Evolutionary conservation across 1,139 yeast species (phyloP), one percentile per base, ranked within the genome.

Genomic region (Keqinozyma sinolaborantium): DNA sequence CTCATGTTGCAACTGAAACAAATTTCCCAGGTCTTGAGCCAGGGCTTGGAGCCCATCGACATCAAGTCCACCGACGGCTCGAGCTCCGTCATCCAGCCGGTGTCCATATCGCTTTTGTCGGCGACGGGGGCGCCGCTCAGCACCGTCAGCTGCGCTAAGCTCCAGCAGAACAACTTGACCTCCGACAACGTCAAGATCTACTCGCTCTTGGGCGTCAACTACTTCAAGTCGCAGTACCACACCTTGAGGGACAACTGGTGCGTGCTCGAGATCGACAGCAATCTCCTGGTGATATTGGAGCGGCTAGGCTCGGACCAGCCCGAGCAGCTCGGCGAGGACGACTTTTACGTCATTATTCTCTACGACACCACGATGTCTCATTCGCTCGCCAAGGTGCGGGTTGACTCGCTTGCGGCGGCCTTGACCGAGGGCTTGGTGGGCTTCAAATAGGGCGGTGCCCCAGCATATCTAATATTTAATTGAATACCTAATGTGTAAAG

Each of bases 1-100:
- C n/a, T 23, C 4, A 73, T 74, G 80, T 59, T 74, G 30, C 76
- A 72, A 40, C 70, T 69, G 42, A 63, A 60, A 36, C 68, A 68
- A 36, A 60, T 74, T 26, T 55, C 73, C 8, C 50, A 56, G 28
- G 56, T 73, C 12, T 53, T 74, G 30, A 50, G 65, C 14, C 73
- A 70, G 45, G 72, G 62, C 3, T 52, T 73, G 32, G 45, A 41
- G 10, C 64, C 69, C 4, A 45, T 50, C 9, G 28, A 30, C 4
- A 9, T 30, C 3, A 18, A 32, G 10, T 16, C 37, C 5, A 26
- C 24, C 7, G 33, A 24, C 3, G 32, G 31, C 12, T 29, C 36
- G 4, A 30, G 29, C 2, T 25, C 40, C 10, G 21, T 21, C 14
- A 35, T 35, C 10, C 26, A 56, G 8, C 72, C 76, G 3, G 44